Percentiles rank a stretch among this genome's conserved stretches.
phyloP scores from a whole-genome alignment of 2,329 filamentous ascomycete species.

The Penicillium frequentans region DNA sequence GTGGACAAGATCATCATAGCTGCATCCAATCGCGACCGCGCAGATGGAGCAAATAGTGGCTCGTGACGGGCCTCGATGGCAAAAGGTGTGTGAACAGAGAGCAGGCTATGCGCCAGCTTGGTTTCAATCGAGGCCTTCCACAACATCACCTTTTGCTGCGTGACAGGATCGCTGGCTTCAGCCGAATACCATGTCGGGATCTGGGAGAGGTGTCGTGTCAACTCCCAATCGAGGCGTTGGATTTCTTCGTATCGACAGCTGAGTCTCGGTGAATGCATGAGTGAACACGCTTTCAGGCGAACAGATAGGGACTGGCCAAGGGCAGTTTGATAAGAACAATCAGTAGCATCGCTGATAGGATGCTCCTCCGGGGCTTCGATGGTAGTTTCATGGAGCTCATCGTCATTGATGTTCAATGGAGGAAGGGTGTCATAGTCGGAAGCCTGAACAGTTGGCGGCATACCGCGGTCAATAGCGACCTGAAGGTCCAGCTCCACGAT shows the following conservation, averaged over 20 bases:
- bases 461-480: constrained; percentile 55
- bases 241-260: constrained; percentile 44
- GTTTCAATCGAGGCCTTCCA: constrained; percentile 36
- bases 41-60: constrained; percentile 35
- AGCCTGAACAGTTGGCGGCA: constrained; percentile 48
- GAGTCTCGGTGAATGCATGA: constrained; percentile 40
- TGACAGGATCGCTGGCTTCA: constrained; percentile 19
- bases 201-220: constrained; percentile 33
- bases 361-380: constrained; percentile 31
- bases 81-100: constrained; percentile 43
- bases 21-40: constrained; percentile 36
- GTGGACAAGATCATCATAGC: constrained; percentile 39
- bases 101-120: constrained; percentile 35
- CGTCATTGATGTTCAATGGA: constrained; percentile 54
- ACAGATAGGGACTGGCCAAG: constrained; percentile 32
- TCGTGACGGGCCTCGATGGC: constrained; percentile 35
- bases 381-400: constrained; percentile 44
- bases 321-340: constrained; percentile 36
- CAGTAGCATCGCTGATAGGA: constrained; percentile 35
- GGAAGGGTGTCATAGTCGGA: constrained; percentile 50
- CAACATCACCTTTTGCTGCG: constrained; percentile 29
- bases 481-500: constrained; percentile 59
- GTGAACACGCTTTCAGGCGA: constrained; percentile 31
- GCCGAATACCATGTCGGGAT: constrained; percentile 34
- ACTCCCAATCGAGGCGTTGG: constrained; percentile 39